A percentile compares a stretch with the other conserved stretches of the same genome.
Evolutionary conservation across 2,329 filamentous ascomycete genomes (phyloP).

Genomic region (Leptographium wingfieldii): DNA sequence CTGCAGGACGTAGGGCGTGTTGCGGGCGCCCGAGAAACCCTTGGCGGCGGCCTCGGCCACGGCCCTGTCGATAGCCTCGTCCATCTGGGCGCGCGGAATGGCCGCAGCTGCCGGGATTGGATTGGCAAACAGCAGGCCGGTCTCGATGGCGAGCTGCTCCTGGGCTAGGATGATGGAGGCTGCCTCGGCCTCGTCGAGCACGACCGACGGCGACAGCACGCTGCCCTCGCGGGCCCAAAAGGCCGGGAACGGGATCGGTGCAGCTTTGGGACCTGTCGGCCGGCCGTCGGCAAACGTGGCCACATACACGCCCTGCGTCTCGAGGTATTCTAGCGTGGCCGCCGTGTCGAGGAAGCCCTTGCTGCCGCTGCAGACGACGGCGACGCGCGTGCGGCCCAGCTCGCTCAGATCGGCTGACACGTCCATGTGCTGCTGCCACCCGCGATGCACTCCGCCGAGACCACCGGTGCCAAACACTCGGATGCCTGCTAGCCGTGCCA

Average conservation of each 20-base stretch:
- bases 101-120: constrained; percentile 62
- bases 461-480: constrained; percentile 90
- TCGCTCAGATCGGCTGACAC: constrained; percentile 93
- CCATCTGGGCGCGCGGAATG: constrained; percentile 60
- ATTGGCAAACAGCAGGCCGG: constrained; percentile 79
- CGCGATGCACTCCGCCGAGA: constrained; percentile 85
- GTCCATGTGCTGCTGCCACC: constrained; percentile 77
- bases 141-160: constrained; percentile 55
- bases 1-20: constrained; percentile 71
- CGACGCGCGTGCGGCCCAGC: constrained; percentile 76
- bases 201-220: constrained; percentile 60
- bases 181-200: constrained; percentile 67
- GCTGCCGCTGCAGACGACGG: constrained; percentile 80
- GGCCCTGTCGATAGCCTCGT: constrained; percentile 54
- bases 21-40: constrained; percentile 59
- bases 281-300: constrained; percentile 83
- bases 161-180: constrained; percentile 82
- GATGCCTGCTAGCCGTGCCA: constrained; percentile 78
- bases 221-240: constrained; percentile 90
- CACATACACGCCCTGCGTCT: constrained; percentile 65
- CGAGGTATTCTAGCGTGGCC: constrained; percentile 67
- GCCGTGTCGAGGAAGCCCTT: constrained; percentile 94
- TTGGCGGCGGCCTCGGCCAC: constrained; percentile 50
- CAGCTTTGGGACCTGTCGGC: constrained; percentile 22
- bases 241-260: constrained; percentile 71